Conservation (phyloP, 140 eudicot species). For the Anethum foeniculum region DNA sequence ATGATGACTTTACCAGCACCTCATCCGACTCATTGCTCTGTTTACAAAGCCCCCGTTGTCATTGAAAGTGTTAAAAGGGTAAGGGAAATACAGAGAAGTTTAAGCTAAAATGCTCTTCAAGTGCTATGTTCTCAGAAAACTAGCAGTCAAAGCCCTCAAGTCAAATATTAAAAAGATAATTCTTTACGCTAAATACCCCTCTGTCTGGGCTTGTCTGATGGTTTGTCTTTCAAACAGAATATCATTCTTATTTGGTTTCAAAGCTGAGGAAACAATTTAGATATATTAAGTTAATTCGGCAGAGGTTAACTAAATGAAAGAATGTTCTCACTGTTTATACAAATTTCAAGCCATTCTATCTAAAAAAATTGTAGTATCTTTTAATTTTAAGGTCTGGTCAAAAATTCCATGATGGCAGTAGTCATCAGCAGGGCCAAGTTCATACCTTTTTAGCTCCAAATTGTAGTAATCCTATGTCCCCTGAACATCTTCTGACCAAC, state of each 20-base stretch:
- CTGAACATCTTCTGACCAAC: constrained; percentile 95
- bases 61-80: neutral
- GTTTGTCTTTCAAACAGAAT: neutral
- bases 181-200: neutral
- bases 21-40: constrained; percentile 80
- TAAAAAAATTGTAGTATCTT: neutral
- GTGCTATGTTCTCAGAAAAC: neutral
- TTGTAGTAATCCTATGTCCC: constrained; percentile 70
- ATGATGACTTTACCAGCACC: constrained; percentile 79
- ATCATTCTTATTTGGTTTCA: neutral
- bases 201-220: neutral
- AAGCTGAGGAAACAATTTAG: neutral
- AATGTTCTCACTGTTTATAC: neutral
- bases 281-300: neutral
- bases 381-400: neutral
- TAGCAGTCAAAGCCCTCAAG: neutral
- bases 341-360: neutral
- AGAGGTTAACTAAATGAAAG: neutral
- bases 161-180: neutral
- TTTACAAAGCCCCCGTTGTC: constrained; percentile 11
- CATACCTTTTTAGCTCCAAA: constrained; percentile 77
- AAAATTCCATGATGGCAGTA: neutral
- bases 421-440: neutral
- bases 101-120: neutral
- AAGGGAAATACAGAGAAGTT: neutral